Percentiles rank a stretch among this genome's conserved stretches.
Conservation (phyloP, 2,329 filamentous ascomycete species). For the Fusarium agapanthi region DNA sequence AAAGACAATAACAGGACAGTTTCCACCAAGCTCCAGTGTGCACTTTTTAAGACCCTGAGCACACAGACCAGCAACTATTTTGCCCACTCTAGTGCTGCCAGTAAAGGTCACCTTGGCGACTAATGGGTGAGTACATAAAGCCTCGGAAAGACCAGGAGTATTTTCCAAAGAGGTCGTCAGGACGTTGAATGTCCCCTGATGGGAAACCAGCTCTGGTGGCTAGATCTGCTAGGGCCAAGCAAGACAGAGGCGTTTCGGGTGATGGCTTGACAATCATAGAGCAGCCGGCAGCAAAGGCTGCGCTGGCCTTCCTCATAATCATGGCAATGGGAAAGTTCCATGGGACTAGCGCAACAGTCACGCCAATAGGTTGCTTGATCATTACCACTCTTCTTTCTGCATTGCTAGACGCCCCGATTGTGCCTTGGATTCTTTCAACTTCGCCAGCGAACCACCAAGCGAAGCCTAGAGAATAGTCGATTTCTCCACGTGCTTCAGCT, state of each 20-base stretch:
- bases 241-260: constrained; percentile 77
- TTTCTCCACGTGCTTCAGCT: constrained; percentile 61
- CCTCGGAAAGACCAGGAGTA: constrained; percentile 53
- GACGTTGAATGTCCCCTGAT: constrained; percentile 68
- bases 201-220: constrained; percentile 76
- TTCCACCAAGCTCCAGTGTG: constrained; percentile 75
- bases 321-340: constrained; percentile 71
- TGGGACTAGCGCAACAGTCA: constrained; percentile 46
- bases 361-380: constrained; percentile 63
- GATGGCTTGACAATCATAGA: constrained; percentile 79
- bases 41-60: constrained; percentile 72
- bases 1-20: constrained; percentile 71
- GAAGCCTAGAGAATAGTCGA: constrained; percentile 63
- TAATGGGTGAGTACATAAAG: constrained; percentile 51
- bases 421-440: constrained; percentile 55
- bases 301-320: constrained; percentile 56
- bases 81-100: constrained; percentile 74
- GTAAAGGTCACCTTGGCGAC: constrained; percentile 74
- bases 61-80: constrained; percentile 67
- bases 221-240: constrained; percentile 73
- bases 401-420: constrained; percentile 61
- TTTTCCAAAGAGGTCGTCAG: constrained; percentile 54
- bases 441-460: constrained; percentile 66
- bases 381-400: constrained; percentile 67
- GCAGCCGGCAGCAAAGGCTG: constrained; percentile 75